A percentile compares a stretch with the other conserved stretches of the same genome.
Evolutionary conservation across 805 yeast genomes (phyloP).

Genomic region (Pichia gijzeniarum): DNA sequence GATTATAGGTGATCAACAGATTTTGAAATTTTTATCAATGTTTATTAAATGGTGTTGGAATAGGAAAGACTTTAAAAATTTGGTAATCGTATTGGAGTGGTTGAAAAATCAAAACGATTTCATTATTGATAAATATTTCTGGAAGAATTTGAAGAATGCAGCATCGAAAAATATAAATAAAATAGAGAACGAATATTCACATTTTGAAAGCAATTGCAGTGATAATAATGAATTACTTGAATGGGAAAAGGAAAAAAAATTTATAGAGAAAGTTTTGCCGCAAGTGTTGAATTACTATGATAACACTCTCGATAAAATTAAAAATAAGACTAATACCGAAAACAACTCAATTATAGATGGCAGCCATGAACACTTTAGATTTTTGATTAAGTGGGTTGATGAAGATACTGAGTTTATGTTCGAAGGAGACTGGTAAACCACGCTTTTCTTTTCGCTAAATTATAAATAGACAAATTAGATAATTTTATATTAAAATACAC

Average conservation of each 20-base stretch:
- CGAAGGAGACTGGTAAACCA: slow-evolving; percentile 9
- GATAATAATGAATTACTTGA: background rate
- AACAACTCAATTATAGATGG: slow-evolving; percentile 8
- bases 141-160: slow-evolving; percentile 7
- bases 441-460: background rate
- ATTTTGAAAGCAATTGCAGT: background rate
- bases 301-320: slow-evolving; percentile 11
- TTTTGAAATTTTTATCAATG: slow-evolving; percentile 12
- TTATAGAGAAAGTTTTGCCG: slow-evolving; percentile 11
- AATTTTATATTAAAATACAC: background rate
- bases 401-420: slow-evolving; percentile 12
- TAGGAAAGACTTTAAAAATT: slow-evolving; percentile 8
- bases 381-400: slow-evolving; percentile 17
- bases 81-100: slow-evolving; percentile 13
- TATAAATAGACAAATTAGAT: background rate
- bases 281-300: slow-evolving; percentile 16
- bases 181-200: slow-evolving; percentile 5
- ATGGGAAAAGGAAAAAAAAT: background rate
- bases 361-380: slow-evolving; percentile 9
- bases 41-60: slow-evolving; percentile 14
- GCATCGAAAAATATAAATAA: slow-evolving; percentile 5
- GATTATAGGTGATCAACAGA: slow-evolving; percentile 10
- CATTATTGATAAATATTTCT: slow-evolving; percentile 9
- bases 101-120: slow-evolving; percentile 10
- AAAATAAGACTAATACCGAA: slow-evolving; percentile 2